Evolutionary conservation across 2,329 filamentous ascomycete genomes (phyloP).

Genomic region (Talaromyces sp.): DNA sequence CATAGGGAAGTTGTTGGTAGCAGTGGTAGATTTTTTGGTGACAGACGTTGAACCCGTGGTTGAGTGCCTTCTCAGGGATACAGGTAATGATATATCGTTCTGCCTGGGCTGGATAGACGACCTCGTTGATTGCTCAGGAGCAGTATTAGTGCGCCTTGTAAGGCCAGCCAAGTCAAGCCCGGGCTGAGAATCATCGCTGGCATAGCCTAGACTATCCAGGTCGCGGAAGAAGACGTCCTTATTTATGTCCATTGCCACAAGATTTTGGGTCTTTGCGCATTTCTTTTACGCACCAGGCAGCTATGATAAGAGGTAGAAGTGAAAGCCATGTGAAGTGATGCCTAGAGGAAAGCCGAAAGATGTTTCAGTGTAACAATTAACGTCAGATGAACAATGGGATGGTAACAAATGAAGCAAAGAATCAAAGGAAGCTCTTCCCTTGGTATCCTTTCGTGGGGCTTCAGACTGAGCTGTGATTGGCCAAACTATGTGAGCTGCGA

Average conservation of each 20-base stretch:
- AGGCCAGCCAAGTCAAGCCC: not conserved
- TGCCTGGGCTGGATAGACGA: not conserved
- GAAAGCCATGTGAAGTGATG: slow-evolving; percentile 11
- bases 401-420: not conserved
- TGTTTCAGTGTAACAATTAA: not conserved
- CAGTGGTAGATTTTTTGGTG: not conserved
- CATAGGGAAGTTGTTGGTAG: not conserved
- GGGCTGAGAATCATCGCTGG: slow-evolving; percentile 23
- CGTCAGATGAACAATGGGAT: not conserved
- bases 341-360: not conserved
- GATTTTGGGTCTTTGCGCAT: not conserved
- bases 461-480: not conserved
- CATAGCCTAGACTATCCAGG: slow-evolving; percentile 30
- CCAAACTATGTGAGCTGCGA: slow-evolving; percentile 1
- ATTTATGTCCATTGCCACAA: slow-evolving; percentile 5
- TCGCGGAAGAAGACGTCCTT: slow-evolving; percentile 29
- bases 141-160: not conserved
- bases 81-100: not conserved
- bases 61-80: not conserved
- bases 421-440: not conserved
- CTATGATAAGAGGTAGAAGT: not conserved
- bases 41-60: not conserved
- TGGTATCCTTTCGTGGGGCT: not conserved
- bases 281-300: not conserved
- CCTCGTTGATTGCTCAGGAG: not conserved